Base-by-base conservation (phyloP, 148 eudicot genomes). In the Rhododendron ferrugineum region DNA sequence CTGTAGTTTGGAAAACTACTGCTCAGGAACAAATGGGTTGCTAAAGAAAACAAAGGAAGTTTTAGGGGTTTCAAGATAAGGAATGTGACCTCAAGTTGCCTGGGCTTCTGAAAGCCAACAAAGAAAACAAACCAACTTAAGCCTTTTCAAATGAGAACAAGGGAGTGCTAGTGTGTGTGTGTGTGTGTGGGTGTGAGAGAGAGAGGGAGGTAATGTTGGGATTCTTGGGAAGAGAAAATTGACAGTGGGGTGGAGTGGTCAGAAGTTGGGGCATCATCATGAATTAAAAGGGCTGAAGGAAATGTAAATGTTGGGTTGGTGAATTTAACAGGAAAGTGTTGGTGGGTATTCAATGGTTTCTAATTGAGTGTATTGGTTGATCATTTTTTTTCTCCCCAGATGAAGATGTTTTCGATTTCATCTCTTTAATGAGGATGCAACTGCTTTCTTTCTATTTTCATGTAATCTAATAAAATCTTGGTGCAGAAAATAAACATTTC, bases 91-190 rank as follows among this genome's bases (percentile, higher is more conserved):
- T 85, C 36, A 16, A 58, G 52, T 84, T 78, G 40, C 37, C 76
- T 46, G 64, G 44, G 34, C 60, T 37, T 49, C 81, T 42, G 62
- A 83, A 80, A 86, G 73, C 64, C 84, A 86, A 78, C 78, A 86
- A 52, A 83, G 52, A 80, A 83, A 73, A 82, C 66, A 86, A 85
- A 77, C 30, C 23, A 85, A 85, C 28, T 78, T 74, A 46, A 44
- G 54, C 23, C 58, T 89, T 79, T 85, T 82, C 22, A 49, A 80
- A 42, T 62, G 58, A 49, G 47, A n/a, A 11, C 22, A 83, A 18
- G 16, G 36, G 62, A 15, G 50, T 11, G 50, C 11, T 23, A 52
- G 16, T 11, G 3, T 2, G 3, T 13, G 13, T 13, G 40, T 37
- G 40, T 37, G 40, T 37, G 40, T 5, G 44, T 6, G 44, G 0